Evolutionary conservation across 257 asterid genomes (phyloP).

Genomic region (Mentha longifolia): DNA sequence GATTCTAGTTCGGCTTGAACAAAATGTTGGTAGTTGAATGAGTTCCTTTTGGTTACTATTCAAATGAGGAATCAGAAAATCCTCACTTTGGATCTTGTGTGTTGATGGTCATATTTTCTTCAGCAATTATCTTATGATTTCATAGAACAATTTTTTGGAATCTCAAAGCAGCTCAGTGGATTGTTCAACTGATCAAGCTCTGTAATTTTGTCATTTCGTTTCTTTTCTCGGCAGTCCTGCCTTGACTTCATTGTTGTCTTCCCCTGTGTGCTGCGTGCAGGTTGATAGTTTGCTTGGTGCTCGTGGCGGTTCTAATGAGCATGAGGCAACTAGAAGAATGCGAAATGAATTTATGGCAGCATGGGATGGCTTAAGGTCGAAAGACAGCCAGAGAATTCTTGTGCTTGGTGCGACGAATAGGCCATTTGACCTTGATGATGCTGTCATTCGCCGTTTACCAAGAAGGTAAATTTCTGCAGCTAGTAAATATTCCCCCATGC

Average conservation of each 20-base stretch:
- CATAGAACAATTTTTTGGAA: background rate
- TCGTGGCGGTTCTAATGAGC: slow-evolving; percentile 96
- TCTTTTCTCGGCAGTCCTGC: slow-evolving; percentile 6
- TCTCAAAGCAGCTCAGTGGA: slow-evolving; percentile 1
- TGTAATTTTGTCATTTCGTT: background rate
- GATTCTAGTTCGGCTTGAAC: too few relatives aligned
- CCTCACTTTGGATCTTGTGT: too few relatives aligned
- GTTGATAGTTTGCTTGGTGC: slow-evolving; percentile 99
- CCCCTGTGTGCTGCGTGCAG: slow-evolving; percentile 42
- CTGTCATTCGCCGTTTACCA: slow-evolving; percentile 97
- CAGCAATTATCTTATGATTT: background rate
- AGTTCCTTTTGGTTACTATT: too few relatives aligned
- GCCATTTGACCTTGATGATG: slow-evolving; percentile 99
- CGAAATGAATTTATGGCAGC: slow-evolving; percentile 99
- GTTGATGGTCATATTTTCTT: too few relatives aligned
- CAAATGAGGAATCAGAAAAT: too few relatives aligned
- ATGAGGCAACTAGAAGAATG: slow-evolving; percentile 99
- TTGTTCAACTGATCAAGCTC: slow-evolving; percentile 1
- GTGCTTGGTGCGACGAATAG: slow-evolving; percentile 99
- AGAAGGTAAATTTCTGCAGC: slow-evolving; percentile 60
- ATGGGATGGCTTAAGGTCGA: slow-evolving; percentile 98
- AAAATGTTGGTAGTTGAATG: too few relatives aligned
- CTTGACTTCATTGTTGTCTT: slow-evolving; percentile 17
- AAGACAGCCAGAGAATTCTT: slow-evolving; percentile 92
- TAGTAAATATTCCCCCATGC: slow-evolving; percentile 10